Percentiles rank a stretch among this genome's conserved stretches.
Conservation (phyloP, 495 filamentous ascomycete species). For the Hypoxylon intermedium region DNA sequence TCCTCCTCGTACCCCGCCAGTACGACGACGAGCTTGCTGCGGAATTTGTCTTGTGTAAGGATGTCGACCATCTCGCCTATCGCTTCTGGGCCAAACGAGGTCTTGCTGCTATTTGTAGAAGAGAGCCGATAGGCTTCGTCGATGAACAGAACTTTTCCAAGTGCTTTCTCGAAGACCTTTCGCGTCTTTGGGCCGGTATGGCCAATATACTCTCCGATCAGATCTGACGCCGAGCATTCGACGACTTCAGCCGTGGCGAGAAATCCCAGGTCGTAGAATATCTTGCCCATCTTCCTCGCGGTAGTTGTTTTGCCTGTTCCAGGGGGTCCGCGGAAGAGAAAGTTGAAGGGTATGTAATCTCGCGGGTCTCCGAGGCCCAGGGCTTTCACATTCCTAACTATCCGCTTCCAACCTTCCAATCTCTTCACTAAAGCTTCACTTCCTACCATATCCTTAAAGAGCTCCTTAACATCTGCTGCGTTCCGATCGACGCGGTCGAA, state of each 20-base stretch:
- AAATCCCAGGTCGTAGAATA: constrained; percentile 74
- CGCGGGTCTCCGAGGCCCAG: not conserved
- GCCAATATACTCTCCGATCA: constrained; percentile 65
- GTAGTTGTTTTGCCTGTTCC: constrained; percentile 77
- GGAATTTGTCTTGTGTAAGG: constrained; percentile 66
- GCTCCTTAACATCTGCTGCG: too few relatives aligned
- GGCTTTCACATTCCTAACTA: too few relatives aligned
- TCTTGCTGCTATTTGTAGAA: constrained; percentile 48
- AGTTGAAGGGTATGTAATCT: constrained; percentile 37
- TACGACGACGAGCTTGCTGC: constrained; percentile 70
- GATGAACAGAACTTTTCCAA: constrained; percentile 68
- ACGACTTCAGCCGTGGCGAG: constrained; percentile 61
- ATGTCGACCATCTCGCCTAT: constrained; percentile 73
- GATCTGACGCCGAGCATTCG: constrained; percentile 65
- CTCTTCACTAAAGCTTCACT: too few relatives aligned
- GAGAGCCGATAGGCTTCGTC: constrained; percentile 69
- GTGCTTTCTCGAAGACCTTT: constrained; percentile 60
- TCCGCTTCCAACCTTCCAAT: too few relatives aligned
- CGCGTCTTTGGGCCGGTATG: constrained; percentile 68
- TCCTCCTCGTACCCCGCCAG: constrained; percentile 74
- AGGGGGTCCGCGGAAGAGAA: constrained; percentile 48
- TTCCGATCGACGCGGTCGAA: not conserved
- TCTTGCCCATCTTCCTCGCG: constrained; percentile 70
- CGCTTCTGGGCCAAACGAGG: constrained; percentile 69
- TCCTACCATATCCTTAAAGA: too few relatives aligned